Conservation (phyloP, 768 basidiomycete genomes). For the Tylopilus rubrobrunneus region DNA sequence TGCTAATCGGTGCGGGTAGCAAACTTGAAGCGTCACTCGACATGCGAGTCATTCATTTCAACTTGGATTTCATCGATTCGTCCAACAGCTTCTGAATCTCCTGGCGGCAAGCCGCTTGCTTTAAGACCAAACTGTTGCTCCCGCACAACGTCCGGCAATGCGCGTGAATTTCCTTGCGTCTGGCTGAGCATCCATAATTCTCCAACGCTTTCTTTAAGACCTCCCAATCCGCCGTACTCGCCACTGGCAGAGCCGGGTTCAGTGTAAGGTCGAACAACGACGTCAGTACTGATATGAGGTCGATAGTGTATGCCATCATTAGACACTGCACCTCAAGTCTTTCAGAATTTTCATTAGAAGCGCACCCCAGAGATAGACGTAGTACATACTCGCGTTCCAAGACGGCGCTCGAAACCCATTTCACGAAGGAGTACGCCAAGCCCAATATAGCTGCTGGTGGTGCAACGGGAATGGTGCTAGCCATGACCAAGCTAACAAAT, state of each 20-base stretch:
- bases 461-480: background rate
- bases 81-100: background rate
- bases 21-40: too few species aligned
- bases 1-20: too few species aligned
- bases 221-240: constrained; percentile 3
- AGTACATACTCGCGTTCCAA: background rate
- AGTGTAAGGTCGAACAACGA: constrained; percentile 3
- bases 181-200: background rate
- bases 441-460: constrained; percentile 5
- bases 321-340: constrained; percentile 1
- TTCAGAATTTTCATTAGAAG: background rate
- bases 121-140: too few species aligned
- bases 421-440: constrained; percentile 1
- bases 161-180: background rate
- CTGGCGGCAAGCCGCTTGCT: background rate
- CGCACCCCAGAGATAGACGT: background rate
- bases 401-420: constrained; percentile 2
- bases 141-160: background rate
- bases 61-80: background rate
- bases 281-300: constrained; percentile 1
- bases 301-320: too few species aligned
- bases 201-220: constrained; percentile 6
- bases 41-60: too few species aligned
- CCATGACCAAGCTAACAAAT: constrained; percentile 1
- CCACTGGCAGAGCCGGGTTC: constrained; percentile 6